Evolutionary conservation across 257 asterid species (phyloP), one percentile per base, ranked within the genome.

Genomic region (Capsicum chinense): DNA sequence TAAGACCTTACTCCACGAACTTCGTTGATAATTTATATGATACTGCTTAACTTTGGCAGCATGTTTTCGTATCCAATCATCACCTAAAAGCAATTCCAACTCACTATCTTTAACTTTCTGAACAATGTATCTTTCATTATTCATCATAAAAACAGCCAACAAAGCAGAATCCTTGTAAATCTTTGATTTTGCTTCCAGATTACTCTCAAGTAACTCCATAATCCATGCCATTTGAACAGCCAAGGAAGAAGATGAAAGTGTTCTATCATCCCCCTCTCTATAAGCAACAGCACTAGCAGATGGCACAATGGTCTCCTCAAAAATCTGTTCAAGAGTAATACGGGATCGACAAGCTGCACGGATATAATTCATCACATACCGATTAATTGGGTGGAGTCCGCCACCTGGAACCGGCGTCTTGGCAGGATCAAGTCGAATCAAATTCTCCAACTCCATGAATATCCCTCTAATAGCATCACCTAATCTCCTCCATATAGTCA

Each of bases 331-430:
- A 79, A 97, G 85, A 9, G 98, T 91, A 63, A 79, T 86, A 79
- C 94, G 87, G 0, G 98, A 96, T n/a, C 97, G 89, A 80, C 98
- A 97, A 5, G 98, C 98, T 4, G 99, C 99, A 0, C 98, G 98
- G 15, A 97, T 90, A 88, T 97, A 97, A 87, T 97, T 97, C 99
- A 94, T 91, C 80, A 97, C 99, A 5, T 97, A 97, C 42, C 99
- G 91, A 9, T 98, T 95, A 82, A 97, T 97, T 5, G 99, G 99
- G 83, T 97, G 99, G 82, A 97, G 87, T 7, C 98, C 95, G 0
- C 99, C 99, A 0, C 99, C 98, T 4, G 98, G 95, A 26, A 97
- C 97, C 0, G 97, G 90, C 14, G 93, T 89, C 89, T 92, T 95
- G 7, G 95, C 98, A 0, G 99, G 98, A 56, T 97, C 99, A 69